Conservation (phyloP, 306 rosid genomes). For the Rubus parviflorus region DNA sequence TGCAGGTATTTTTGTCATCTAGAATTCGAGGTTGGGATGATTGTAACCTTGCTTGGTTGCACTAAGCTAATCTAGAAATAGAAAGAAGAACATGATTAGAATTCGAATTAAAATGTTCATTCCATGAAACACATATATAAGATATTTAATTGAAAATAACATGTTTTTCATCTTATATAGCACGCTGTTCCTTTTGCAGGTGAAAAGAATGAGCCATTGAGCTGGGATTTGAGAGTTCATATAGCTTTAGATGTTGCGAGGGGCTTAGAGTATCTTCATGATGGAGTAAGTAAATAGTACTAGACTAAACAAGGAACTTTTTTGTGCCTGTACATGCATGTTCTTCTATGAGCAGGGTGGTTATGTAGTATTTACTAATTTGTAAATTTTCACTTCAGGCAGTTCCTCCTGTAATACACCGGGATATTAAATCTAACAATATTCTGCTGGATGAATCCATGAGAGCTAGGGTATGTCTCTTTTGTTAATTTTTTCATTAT, state of each 20-base stretch:
- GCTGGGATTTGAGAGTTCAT: conserved; percentile 88
- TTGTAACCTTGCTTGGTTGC: neutral
- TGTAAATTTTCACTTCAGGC: conserved; percentile 56
- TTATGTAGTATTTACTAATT: conserved; percentile 12
- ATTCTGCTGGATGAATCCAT: conserved; percentile 86
- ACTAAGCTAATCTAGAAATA: neutral
- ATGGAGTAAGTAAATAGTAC: conserved; percentile 67
- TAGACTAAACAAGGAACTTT: conserved; percentile 17
- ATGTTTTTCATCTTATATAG: neutral
- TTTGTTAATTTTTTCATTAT: conserved; percentile 5
- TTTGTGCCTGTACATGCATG: conserved; percentile 1
- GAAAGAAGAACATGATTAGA: neutral
- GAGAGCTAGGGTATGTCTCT: conserved; percentile 81
- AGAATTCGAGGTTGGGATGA: neutral
- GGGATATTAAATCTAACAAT: conserved; percentile 89
- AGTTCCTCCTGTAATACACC: conserved; percentile 91
- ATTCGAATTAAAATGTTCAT: neutral
- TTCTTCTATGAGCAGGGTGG: conserved; percentile 1
- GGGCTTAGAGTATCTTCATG: conserved; percentile 98
- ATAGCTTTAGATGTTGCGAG: conserved; percentile 89
- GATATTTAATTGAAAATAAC: neutral
- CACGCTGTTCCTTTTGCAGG: conserved; percentile 38
- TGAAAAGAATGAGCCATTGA: conserved; percentile 55
- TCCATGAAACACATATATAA: neutral
- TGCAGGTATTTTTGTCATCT: neutral